phyloP scores from a whole-genome alignment of 805 yeast species.

The Cephaloascus fragrans region DNA sequence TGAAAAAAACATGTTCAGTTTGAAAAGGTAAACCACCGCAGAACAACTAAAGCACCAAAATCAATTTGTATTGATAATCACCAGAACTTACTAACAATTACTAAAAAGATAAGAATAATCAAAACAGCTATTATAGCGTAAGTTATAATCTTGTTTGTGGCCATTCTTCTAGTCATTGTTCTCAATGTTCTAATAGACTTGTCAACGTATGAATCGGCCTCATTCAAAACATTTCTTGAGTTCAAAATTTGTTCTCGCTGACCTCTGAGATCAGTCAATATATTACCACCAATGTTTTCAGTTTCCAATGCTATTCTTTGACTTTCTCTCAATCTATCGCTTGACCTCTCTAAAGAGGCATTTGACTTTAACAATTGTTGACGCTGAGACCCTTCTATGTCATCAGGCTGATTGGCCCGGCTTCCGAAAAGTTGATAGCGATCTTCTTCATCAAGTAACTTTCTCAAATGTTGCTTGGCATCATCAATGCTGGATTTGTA shows the following conservation, averaged over 20 bases:
- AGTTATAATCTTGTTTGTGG: slow-evolving; percentile 83
- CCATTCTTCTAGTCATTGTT: slow-evolving; percentile 86
- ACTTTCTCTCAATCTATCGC: slow-evolving; percentile 77
- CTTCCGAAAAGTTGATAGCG: slow-evolving; percentile 65
- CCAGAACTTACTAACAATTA: slow-evolving; percentile 74
- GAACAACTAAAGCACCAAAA: no score
- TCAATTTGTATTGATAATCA: no score
- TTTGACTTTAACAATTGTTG: slow-evolving; percentile 71
- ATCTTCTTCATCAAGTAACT: slow-evolving; percentile 60
- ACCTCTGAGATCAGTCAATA: slow-evolving; percentile 77
- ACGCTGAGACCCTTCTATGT: slow-evolving; percentile 56
- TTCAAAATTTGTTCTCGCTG: slow-evolving; percentile 89
- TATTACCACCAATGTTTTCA: slow-evolving; percentile 84
- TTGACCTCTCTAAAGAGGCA: slow-evolving; percentile 70
- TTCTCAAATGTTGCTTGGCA: slow-evolving; percentile 44
- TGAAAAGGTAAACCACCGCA: no score
- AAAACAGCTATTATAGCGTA: slow-evolving; percentile 87
- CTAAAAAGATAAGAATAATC: slow-evolving; percentile 71
- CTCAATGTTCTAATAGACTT: slow-evolving; percentile 77
- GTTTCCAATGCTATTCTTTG: slow-evolving; percentile 90
- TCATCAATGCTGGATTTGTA: slow-evolving; percentile 52
- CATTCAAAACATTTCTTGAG: slow-evolving; percentile 75
- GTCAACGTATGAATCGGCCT: slow-evolving; percentile 91
- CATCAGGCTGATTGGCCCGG: slow-evolving; percentile 24
- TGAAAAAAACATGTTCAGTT: no score